Conservation (phyloP, 495 filamentous ascomycete genomes). For the Podospora fimiseda region DNA sequence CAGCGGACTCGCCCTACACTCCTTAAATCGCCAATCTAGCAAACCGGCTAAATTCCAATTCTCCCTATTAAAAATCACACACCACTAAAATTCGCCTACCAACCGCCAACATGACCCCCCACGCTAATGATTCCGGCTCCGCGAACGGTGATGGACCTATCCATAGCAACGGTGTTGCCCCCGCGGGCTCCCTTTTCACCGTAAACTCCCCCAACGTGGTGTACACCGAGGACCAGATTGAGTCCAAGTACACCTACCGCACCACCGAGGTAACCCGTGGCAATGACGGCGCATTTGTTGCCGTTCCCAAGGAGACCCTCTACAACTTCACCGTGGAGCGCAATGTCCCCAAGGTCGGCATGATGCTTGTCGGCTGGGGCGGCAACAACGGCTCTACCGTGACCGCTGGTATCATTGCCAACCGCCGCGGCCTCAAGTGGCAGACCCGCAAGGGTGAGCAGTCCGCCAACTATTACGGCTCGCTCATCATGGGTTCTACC, state of each 20-base stretch:
- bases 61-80: constrained; percentile 20
- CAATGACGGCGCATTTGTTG: constrained; percentile 72
- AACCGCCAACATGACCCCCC: constrained; percentile 72
- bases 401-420: constrained; percentile 95
- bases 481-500: constrained; percentile 91
- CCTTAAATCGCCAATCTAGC: constrained; percentile 39
- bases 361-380: constrained; percentile 98
- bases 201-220: constrained; percentile 89
- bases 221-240: constrained; percentile 84
- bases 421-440: constrained; percentile 80
- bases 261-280: constrained; percentile 73
- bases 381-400: constrained; percentile 98
- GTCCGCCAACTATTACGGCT: constrained; percentile 94
- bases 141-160: constrained; percentile 69
- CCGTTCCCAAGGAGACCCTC: constrained; percentile 76
- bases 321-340: constrained; percentile 98
- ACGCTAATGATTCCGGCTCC: constrained; percentile 72
- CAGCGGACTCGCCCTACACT: constrained; percentile 69
- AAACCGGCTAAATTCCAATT: constrained; percentile 7
- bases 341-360: constrained; percentile 83
- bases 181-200: constrained; percentile 59
- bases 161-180: constrained; percentile 52
- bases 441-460: constrained; percentile 85
- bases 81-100: constrained; percentile 21
- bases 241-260: constrained; percentile 92